Evolutionary conservation across 306 rosid species (phyloP).

Genomic region (Gastrolobium villosum): DNA sequence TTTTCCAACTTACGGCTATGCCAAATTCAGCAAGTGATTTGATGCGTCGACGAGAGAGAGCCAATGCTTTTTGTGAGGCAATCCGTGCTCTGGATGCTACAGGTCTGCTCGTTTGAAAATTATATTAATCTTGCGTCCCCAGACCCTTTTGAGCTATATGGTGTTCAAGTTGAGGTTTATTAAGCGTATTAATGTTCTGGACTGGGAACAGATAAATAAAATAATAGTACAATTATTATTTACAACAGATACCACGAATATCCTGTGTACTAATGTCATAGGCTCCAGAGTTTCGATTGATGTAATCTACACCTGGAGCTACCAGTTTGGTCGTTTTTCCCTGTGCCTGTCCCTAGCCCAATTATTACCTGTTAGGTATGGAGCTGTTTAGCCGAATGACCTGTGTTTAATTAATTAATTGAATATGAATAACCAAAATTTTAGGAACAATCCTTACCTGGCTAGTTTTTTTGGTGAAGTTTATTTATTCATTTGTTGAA

Average conservation of each 20-base stretch:
- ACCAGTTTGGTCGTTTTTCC: conserved; percentile 5
- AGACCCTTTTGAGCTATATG: conserved; percentile 18
- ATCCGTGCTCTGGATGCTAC: conserved; percentile 97
- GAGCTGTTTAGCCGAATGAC: conserved; percentile 3
- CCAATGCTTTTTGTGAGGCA: conserved; percentile 94
- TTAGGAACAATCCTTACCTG: background rate
- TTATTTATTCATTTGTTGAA: conserved; percentile 32
- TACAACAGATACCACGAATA: background rate
- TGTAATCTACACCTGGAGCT: background rate
- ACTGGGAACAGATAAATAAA: background rate
- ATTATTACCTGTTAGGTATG: background rate
- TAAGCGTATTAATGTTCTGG: background rate
- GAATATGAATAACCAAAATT: background rate
- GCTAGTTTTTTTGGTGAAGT: background rate
- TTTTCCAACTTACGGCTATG: conserved; percentile 77
- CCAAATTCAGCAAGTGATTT: conserved; percentile 68
- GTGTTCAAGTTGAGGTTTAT: conserved; percentile 23
- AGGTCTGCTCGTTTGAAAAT: conserved; percentile 61
- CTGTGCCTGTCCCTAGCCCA: background rate
- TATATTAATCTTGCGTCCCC: background rate
- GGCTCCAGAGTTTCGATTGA: background rate
- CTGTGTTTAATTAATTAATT: conserved; percentile 26
- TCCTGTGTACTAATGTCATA: conserved; percentile 30
- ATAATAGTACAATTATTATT: too few species aligned
- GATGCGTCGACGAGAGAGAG: conserved; percentile 73